Conservation (phyloP, 2,329 filamentous ascomycete species). For the Raffaelea deltoideospora region DNA sequence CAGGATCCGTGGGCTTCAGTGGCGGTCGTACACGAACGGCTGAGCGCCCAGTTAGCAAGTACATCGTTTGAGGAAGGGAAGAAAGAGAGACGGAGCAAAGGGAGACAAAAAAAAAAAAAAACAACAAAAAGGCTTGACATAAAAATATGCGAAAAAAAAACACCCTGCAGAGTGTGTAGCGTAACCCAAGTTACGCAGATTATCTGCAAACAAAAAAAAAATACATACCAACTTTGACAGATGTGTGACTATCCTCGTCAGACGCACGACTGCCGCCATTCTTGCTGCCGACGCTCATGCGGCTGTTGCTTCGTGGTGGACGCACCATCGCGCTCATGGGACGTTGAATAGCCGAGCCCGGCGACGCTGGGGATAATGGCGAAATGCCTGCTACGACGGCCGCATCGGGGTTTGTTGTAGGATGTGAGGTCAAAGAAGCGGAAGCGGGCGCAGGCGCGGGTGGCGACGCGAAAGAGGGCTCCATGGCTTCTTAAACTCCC, state of each 20-base stretch:
- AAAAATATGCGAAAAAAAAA: slow-evolving; percentile 1
- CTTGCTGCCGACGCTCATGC: slow-evolving; percentile 73
- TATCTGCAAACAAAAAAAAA: too few relatives aligned
- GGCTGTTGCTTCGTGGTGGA: slow-evolving; percentile 61
- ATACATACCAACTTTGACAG: slow-evolving; percentile 87
- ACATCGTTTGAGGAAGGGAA: too few relatives aligned
- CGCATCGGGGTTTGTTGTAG: not conserved
- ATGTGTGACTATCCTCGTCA: slow-evolving; percentile 79
- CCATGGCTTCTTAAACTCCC: not conserved
- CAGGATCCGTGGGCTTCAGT: slow-evolving; percentile 68
- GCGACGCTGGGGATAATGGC: slow-evolving; percentile 39
- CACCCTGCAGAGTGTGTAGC: too few relatives aligned
- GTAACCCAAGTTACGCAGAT: too few relatives aligned
- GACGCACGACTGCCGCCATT: slow-evolving; percentile 65
- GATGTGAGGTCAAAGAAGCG: slow-evolving; percentile 1
- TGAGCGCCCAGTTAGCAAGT: slow-evolving; percentile 20
- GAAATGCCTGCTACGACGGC: not conserved
- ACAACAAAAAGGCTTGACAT: not conserved
- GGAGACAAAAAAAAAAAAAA: not conserved
- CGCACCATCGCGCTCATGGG: slow-evolving; percentile 72
- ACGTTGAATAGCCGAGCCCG: slow-evolving; percentile 41
- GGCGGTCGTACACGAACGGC: slow-evolving; percentile 87
- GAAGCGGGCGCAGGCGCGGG: not conserved
- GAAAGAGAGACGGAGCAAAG: slow-evolving; percentile 2
- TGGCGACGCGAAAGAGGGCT: not conserved